Percentiles rank a stretch among this genome's conserved stretches.
These are phyloP conservation scores for Nitzschia palea DNA, from an alignment of 108 stramenopile species.

Conservation along the genomic window DNA sequence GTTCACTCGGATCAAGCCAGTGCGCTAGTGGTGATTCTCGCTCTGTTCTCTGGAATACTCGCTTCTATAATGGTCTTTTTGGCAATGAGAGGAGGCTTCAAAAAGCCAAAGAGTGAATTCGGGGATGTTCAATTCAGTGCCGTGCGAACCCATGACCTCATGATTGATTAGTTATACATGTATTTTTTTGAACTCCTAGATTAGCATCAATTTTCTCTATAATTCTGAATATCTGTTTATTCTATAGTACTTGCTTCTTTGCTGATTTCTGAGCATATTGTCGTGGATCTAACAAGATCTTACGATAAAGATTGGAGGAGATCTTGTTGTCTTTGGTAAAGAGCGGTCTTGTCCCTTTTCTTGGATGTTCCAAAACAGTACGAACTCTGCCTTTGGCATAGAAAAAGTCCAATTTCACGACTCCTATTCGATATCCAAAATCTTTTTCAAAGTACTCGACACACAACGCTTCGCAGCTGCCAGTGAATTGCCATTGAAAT, in stretches of 20 bases:
- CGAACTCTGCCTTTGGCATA: constrained; percentile 26
- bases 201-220: background rate
- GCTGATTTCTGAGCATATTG: background rate
- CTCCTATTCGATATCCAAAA: constrained; percentile 22
- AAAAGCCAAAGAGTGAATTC: constrained; percentile 6
- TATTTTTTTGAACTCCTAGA: background rate
- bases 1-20: background rate
- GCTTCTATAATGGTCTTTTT: constrained; percentile 19
- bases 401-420: constrained; percentile 23
- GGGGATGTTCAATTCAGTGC: constrained; percentile 27
- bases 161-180: constrained; percentile 3
- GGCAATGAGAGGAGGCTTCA: constrained; percentile 16
- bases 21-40: background rate
- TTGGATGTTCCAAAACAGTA: constrained; percentile 11
- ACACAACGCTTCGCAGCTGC: constrained; percentile 8
- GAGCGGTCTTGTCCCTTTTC: background rate
- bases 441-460: constrained; percentile 34
- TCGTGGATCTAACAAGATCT: constrained; percentile 25
- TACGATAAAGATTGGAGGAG: constrained; percentile 17
- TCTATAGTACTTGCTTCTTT: constrained; percentile 1
- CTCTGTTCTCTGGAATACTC: constrained; percentile 18
- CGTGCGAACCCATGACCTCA: constrained; percentile 6
- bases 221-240: background rate
- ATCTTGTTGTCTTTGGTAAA: constrained; percentile 28
- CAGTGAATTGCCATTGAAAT: constrained; percentile 31